phyloP scores from a whole-genome alignment of 257 asterid species.

The Jasminum sambac region DNA sequence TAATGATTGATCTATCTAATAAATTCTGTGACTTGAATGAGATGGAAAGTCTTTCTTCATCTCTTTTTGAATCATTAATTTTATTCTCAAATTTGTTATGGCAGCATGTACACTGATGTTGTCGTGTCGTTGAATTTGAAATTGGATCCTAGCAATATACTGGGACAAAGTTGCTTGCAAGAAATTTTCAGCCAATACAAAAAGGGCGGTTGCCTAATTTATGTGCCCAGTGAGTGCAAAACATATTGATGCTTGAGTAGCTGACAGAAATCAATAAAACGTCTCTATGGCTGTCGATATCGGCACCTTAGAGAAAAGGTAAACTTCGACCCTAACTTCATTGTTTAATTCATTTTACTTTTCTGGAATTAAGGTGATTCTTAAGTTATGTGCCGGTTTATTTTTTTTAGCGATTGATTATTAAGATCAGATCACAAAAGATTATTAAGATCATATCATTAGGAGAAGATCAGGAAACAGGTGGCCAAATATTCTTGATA shows the following conservation, averaged over 20 bases:
- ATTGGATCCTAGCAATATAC: no score
- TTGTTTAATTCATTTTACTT: conserved; percentile 9
- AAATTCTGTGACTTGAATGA: conserved; percentile 25
- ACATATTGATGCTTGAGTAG: conserved; percentile 7
- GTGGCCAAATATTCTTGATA: background rate
- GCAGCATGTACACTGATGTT: no score
- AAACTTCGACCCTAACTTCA: conserved; percentile 7
- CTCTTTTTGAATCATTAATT: no score
- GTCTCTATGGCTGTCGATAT: conserved; percentile 55
- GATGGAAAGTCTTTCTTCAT: no score
- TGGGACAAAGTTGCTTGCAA: background rate
- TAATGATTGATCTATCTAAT: conserved; percentile 23
- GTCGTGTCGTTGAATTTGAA: no score
- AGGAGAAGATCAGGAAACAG: background rate
- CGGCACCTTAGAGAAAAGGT: conserved; percentile 68
- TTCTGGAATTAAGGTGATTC: background rate
- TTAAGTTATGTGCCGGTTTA: background rate
- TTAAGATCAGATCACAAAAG: background rate
- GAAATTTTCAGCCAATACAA: background rate
- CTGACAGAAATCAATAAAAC: conserved; percentile 11
- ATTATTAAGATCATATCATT: background rate
- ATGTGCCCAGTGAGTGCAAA: conserved; percentile 11
- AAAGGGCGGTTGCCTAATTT: conserved; percentile 23
- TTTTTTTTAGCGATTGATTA: background rate
- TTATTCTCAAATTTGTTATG: no score